Base-by-base conservation (phyloP, 805 yeast genomes). In the Brettanomyces nanus region DNA sequence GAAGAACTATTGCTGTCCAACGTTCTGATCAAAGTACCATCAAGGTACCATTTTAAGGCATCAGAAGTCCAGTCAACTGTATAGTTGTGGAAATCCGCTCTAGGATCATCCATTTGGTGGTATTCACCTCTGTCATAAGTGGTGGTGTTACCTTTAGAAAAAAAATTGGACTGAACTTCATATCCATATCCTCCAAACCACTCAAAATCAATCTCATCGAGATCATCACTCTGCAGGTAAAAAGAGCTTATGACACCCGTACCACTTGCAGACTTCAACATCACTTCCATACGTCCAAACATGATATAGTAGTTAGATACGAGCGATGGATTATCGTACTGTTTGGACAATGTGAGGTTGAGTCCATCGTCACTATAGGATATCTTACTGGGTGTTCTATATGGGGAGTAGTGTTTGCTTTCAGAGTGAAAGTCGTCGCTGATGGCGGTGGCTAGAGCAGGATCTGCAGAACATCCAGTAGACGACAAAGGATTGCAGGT, bases 161-260 rank as follows among this genome's bases (percentile, higher is more conserved):
- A 87, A 58, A 61, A 89, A 56, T 83, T 83, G 19, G 87, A 68
- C 61, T 85, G 94, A 48, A 82, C 75, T 54, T 85, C 80, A 30
- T 74, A 68, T 19, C 66, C 66, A 54, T 87, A 95, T 34, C 84
- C 77, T 15, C 96, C 96, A 32, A 83, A 67, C 79, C 92, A 82
- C 59, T 89, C 96, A 35, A 83, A 53, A 61, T 89, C 97, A 33
- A 89, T 77, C 61, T 89, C 97, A 60, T 89, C 97, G 45, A 80
- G 65, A 51, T 82, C 95, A 56, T 89, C 96, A 49, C 72, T 64
- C 54, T 85, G 94, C 38, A 87, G 67, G 46, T 80, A 85, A 47
- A 87, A 75, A 2, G 92, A 79, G 0, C 95, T 81, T 11, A 86
- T 75, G 29, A 89, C 69, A 44, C 96, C 96, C 15, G 59, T 60